Conservation (phyloP, 192 early-diverging fungal genomes). For the Thamnidium elegans region DNA sequence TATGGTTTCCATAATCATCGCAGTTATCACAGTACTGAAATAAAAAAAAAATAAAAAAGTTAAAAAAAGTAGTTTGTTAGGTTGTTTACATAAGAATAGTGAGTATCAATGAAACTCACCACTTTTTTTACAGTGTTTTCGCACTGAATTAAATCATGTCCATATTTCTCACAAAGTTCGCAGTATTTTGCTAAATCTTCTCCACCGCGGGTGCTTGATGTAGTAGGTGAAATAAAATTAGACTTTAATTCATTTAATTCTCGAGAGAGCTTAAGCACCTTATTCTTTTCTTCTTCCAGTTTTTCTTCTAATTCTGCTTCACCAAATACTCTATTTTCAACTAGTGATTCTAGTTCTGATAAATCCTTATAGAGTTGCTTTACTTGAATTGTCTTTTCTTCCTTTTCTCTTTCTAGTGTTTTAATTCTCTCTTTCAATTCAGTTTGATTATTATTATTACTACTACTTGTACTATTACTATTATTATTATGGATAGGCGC, state of each 20-base stretch:
- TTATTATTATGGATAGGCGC: too few species aligned
- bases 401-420: slow-evolving; percentile 40
- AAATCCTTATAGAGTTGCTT: slow-evolving; percentile 61
- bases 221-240: background rate
- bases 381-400: slow-evolving; percentile 58
- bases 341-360: slow-evolving; percentile 58
- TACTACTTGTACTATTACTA: background rate
- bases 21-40: slow-evolving; percentile 75
- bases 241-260: slow-evolving; percentile 34
- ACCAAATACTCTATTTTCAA: slow-evolving; percentile 73
- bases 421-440: background rate
- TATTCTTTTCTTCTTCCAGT: slow-evolving; percentile 43
- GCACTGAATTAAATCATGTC: slow-evolving; percentile 62
- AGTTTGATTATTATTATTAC: too few species aligned
- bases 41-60: background rate
- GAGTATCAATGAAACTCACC: background rate
- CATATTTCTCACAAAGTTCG: slow-evolving; percentile 62
- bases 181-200: slow-evolving; percentile 40
- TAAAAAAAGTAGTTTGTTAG: background rate
- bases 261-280: slow-evolving; percentile 37
- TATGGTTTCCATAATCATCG: slow-evolving; percentile 62
- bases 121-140: slow-evolving; percentile 8
- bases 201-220: background rate
- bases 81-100: background rate
- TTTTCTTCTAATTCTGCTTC: slow-evolving; percentile 65